Evolutionary conservation across 2,329 filamentous ascomycete species (phyloP).

Genomic region (Ceratocystis alfenasii): DNA sequence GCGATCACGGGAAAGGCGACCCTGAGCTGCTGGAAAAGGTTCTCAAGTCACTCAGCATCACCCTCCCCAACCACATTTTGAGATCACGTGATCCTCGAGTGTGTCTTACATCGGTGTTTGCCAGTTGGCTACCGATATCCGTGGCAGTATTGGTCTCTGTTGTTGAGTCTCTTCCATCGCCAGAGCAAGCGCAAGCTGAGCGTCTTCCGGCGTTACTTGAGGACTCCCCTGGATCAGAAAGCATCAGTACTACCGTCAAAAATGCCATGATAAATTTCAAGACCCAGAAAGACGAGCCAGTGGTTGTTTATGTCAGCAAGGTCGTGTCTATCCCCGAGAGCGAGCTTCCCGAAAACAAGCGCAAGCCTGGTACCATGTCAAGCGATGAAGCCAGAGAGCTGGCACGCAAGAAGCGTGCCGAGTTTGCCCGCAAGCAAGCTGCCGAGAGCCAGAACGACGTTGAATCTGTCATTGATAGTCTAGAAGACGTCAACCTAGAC

Average conservation of each 20-base stretch:
- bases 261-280: slow-evolving; percentile 78
- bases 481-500: slow-evolving; percentile 40
- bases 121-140: slow-evolving; percentile 82
- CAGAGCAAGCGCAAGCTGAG: slow-evolving; percentile 63
- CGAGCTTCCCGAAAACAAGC: slow-evolving; percentile 77
- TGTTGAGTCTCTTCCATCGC: slow-evolving; percentile 82
- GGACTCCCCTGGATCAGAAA: slow-evolving; percentile 61
- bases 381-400: slow-evolving; percentile 84
- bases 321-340: slow-evolving; percentile 94
- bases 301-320: slow-evolving; percentile 93
- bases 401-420: slow-evolving; percentile 76
- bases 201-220: slow-evolving; percentile 70
- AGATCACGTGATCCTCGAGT: slow-evolving; percentile 74
- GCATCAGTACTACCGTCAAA: slow-evolving; percentile 56
- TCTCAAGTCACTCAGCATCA: slow-evolving; percentile 78
- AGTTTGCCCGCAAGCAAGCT: slow-evolving; percentile 69
- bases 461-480: slow-evolving; percentile 13
- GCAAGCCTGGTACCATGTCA: slow-evolving; percentile 57
- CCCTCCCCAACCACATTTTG: slow-evolving; percentile 69
- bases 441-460: slow-evolving; percentile 36
- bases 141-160: slow-evolving; percentile 88
- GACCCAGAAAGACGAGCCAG: slow-evolving; percentile 55
- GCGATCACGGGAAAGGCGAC: slow-evolving; percentile 73
- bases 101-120: slow-evolving; percentile 75
- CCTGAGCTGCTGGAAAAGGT: slow-evolving; percentile 79